Evolutionary conservation across 2,329 filamentous ascomycete species (phyloP), one percentile per base, ranked within the genome.

Genomic region (Tolypocladium ovalisporum): DNA sequence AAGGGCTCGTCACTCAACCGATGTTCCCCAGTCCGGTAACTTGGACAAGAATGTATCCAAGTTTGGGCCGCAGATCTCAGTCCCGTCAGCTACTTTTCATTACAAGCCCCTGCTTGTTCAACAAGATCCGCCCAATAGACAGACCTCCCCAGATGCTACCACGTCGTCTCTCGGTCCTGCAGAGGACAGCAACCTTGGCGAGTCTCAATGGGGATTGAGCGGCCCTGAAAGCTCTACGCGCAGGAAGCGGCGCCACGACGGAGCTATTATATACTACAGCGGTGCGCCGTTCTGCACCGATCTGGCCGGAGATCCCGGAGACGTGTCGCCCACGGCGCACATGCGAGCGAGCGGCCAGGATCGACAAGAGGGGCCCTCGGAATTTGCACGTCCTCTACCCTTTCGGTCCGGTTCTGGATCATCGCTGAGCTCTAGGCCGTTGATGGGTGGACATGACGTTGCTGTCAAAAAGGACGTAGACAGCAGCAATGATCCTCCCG

Each of bases 211-310:
- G 73, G 74, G 69, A 17, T 69, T 73, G 37, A 79, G 76, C 60
- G 75, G 75, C 64, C 82, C 75, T 61, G 81, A 67, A 62, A 76
- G 67, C 52, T 79, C 71, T 57, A 77, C 66, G 65, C 76, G 73
- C 61, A 78, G 73, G 62, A 82, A 80, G 68, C 79, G 80, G 32
- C 79, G 76, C 0, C 78, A 84, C 15, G 84, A 88, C 58, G 90
- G 89, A 10, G 85, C 88, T 1, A 87, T 95, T 62, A 90, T 93
- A 22, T 95, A 92, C 66, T 95, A 93, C 68, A 89, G 81, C 59
- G 88, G 87, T 32, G 87, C 87, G 1, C 83, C 82, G 0, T 96
- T 94, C 68, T 94, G 85, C 68, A 91, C 86, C 1, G 90, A 96
- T 68, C 72, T 94, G 4, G 89, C 86, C 19, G 86, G 86, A 2